Conservation (phyloP, 352 stramenopile species). For the Phytophthora sansomeana region DNA sequence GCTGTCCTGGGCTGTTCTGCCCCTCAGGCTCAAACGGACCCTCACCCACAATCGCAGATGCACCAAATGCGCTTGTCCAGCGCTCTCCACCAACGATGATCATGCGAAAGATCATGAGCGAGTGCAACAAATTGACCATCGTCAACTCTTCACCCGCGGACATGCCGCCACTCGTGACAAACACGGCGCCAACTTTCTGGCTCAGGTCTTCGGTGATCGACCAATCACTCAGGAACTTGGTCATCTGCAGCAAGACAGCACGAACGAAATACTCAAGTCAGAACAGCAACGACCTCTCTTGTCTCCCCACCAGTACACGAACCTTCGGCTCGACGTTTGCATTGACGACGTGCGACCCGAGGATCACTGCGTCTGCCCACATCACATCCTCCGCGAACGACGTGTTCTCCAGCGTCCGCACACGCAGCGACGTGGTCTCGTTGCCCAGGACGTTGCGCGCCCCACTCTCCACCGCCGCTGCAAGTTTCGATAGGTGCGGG, state of each 20-base stretch:
- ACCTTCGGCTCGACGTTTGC: slow-evolving; percentile 90
- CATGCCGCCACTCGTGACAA: slow-evolving; percentile 85
- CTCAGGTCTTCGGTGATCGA: slow-evolving; percentile 75
- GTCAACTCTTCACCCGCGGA: slow-evolving; percentile 86
- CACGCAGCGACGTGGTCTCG: slow-evolving; percentile 50
- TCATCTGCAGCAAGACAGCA: slow-evolving; percentile 47
- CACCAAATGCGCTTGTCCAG: slow-evolving; percentile 89
- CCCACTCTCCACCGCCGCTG: slow-evolving; percentile 66
- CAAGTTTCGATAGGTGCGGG: slow-evolving; percentile 76
- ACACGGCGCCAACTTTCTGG: slow-evolving; percentile 86
- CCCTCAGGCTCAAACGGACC: slow-evolving; percentile 58
- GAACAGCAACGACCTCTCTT: background rate
- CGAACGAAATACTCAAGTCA: background rate
- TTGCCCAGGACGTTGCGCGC: slow-evolving; percentile 44
- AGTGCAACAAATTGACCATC: slow-evolving; percentile 88
- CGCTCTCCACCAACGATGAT: slow-evolving; percentile 84
- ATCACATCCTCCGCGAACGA: slow-evolving; percentile 85
- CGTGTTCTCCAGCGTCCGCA: slow-evolving; percentile 62
- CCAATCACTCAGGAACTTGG: slow-evolving; percentile 78
- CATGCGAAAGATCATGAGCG: slow-evolving; percentile 91
- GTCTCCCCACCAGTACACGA: background rate
- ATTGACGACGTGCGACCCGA: slow-evolving; percentile 88
- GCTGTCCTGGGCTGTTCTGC: slow-evolving; percentile 18
- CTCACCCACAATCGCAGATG: slow-evolving; percentile 82
- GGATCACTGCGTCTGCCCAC: slow-evolving; percentile 86